Percentiles rank a stretch among this genome's conserved stretches.
Conservation (phyloP, 1,284 basidiomycete species). For the Ceratobasidium papillatum region DNA sequence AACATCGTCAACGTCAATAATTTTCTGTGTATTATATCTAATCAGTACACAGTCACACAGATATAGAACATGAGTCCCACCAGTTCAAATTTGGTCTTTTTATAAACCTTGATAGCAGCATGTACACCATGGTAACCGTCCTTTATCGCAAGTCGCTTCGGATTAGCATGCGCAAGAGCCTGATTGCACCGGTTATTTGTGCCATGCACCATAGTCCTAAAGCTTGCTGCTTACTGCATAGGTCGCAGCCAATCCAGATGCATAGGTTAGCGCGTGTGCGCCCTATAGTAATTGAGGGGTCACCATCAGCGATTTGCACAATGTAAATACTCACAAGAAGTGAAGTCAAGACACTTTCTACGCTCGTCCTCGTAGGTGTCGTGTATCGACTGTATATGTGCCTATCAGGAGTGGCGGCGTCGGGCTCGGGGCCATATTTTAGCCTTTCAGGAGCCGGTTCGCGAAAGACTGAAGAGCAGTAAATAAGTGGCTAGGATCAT, state of each 20-base stretch:
- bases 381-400: conserved; percentile 80
- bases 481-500: neutral
- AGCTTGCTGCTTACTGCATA: conserved; percentile 63
- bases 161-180: conserved; percentile 76
- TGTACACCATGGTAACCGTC: conserved; percentile 85
- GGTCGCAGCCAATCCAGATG: conserved; percentile 75
- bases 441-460: conserved; percentile 26
- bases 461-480: conserved; percentile 5
- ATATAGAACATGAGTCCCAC: neutral
- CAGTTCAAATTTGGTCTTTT: conserved; percentile 57
- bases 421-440: conserved; percentile 48
- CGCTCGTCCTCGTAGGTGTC: conserved; percentile 66
- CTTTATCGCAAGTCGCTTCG: conserved; percentile 81
- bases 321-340: conserved; percentile 61
- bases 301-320: neutral
- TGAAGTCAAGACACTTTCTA: conserved; percentile 71
- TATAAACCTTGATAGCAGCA: conserved; percentile 70
- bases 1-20: conserved; percentile 81
- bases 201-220: conserved; percentile 46
- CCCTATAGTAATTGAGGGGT: conserved; percentile 55
- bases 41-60: neutral
- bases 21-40: conserved; percentile 47
- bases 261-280: conserved; percentile 75
- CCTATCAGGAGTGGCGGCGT: conserved; percentile 60
- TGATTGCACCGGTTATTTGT: conserved; percentile 48